Percentiles rank a stretch among this genome's conserved stretches.
Conservation (phyloP, 768 basidiomycete species). For the Podaxis mareebaensis region DNA sequence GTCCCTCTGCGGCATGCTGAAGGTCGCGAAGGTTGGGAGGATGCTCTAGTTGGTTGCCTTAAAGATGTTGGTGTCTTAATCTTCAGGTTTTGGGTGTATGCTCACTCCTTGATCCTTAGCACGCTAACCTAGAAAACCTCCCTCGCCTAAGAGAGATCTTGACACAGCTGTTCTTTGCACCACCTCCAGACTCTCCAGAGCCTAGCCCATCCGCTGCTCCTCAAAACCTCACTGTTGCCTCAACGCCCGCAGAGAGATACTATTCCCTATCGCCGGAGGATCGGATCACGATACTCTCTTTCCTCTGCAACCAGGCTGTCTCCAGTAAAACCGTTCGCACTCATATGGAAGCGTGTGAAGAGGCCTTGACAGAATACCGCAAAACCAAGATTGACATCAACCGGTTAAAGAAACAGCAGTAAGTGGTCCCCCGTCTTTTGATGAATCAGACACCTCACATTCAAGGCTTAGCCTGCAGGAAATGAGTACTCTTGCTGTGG, state of each 20-base stretch:
- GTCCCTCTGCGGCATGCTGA: conserved; percentile 72
- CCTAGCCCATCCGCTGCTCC: conserved; percentile 47
- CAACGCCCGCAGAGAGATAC: conserved; percentile 71
- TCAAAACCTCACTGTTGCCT: conserved; percentile 38
- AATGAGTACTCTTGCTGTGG: conserved; percentile 64
- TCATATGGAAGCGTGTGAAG: conserved; percentile 90
- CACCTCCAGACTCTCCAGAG: conserved; percentile 46
- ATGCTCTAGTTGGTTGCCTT: conserved; percentile 83
- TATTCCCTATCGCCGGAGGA: conserved; percentile 70
- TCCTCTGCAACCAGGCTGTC: conserved; percentile 87
- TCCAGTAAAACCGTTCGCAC: conserved; percentile 87
- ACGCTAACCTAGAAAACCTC: conserved; percentile 72
- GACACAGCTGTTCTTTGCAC: conserved; percentile 71
- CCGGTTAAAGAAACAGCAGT: conserved; percentile 86
- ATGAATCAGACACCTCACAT: conserved; percentile 6
- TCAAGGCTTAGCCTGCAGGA: conserved; percentile 59
- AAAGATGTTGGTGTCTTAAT: conserved; percentile 70
- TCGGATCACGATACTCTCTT: conserved; percentile 82
- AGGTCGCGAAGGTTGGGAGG: conserved; percentile 87
- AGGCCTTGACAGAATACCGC: conserved; percentile 85
- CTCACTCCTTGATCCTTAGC: conserved; percentile 41
- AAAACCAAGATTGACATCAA: conserved; percentile 98
- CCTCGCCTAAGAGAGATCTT: conserved; percentile 72
- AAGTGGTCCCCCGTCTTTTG: conserved; percentile 33
- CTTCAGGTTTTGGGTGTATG: conserved; percentile 1